Evolutionary conservation across 2,329 filamentous ascomycete genomes (phyloP).

Genomic region (Xylariales sp.): DNA sequence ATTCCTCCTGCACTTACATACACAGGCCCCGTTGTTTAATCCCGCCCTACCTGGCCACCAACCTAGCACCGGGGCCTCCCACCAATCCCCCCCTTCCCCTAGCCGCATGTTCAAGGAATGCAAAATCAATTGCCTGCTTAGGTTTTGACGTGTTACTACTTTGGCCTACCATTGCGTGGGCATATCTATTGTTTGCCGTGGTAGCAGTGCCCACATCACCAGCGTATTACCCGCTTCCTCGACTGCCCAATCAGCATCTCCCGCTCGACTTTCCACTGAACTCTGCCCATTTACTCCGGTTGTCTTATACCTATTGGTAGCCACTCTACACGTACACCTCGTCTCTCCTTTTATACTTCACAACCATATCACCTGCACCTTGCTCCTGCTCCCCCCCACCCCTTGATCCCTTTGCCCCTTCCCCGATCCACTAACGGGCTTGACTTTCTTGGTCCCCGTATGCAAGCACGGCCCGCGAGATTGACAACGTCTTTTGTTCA

Average conservation of each 20-base stretch:
- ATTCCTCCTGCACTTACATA: conserved; percentile 41
- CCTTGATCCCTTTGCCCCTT: conserved; percentile 58
- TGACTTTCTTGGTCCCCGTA: conserved; percentile 54
- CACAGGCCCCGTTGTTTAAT: conserved; percentile 40
- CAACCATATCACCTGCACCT: conserved; percentile 28
- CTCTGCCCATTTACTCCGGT: conserved; percentile 47
- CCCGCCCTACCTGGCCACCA: conserved; percentile 41
- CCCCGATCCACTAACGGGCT: conserved; percentile 58
- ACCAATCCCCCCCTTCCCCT: conserved; percentile 45
- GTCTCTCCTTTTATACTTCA: conserved; percentile 47
- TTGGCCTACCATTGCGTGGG: conserved; percentile 45
- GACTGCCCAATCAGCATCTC: conserved; percentile 45
- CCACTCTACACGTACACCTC: conserved; percentile 39
- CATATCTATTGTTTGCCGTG: conserved; percentile 49
- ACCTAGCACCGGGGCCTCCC: conserved; percentile 43
- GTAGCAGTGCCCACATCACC: conserved; percentile 46
- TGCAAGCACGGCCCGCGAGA: conserved; percentile 49
- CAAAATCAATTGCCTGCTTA: conserved; percentile 47
- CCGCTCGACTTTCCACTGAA: conserved; percentile 35
- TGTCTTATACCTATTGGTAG: conserved; percentile 42
- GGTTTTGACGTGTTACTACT: conserved; percentile 52
- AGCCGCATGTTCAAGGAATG: conserved; percentile 47
- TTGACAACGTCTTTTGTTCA: conserved; percentile 40
- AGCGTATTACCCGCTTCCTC: conserved; percentile 46
- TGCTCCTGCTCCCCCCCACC: conserved; percentile 51